A percentile compares a stretch with the other conserved stretches of the same genome.
These are phyloP conservation scores for Verticillium dahliae DNA, from an alignment of 2,329 filamentous ascomycete genomes.

Conservation along the genomic window DNA sequence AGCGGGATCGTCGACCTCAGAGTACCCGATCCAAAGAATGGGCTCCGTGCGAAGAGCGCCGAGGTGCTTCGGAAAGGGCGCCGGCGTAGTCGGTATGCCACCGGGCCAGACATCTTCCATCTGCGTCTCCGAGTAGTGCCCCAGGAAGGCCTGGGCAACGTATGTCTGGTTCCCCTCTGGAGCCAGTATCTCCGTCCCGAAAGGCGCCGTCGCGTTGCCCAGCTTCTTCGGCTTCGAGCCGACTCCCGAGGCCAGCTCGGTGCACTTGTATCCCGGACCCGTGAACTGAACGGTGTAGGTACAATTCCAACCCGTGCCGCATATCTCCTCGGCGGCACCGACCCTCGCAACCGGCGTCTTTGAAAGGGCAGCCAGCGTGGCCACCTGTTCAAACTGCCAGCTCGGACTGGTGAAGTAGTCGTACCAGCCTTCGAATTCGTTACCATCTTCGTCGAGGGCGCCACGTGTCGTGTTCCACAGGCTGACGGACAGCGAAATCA, in stretches of 20 bases:
- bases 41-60: conserved; percentile 27
- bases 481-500: conserved; percentile 20
- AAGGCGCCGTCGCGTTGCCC: conserved; percentile 16
- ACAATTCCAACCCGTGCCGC: conserved; percentile 26
- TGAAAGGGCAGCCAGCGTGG: conserved; percentile 18
- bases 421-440: conserved; percentile 16
- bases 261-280: conserved; percentile 28
- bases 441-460: neutral
- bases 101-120: conserved; percentile 14
- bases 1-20: conserved; percentile 16
- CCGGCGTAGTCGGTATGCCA: conserved; percentile 16
- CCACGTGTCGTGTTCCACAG: conserved; percentile 22
- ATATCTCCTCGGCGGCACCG: conserved; percentile 22
- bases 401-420: conserved; percentile 23
- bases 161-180: conserved; percentile 23
- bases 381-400: conserved; percentile 17
- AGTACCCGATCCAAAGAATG: conserved; percentile 27
- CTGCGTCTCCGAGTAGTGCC: conserved; percentile 20
- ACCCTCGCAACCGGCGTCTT: conserved; percentile 15
- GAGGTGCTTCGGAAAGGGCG: conserved; percentile 17
- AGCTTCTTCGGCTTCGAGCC: conserved; percentile 15
- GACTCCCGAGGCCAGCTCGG: conserved; percentile 19
- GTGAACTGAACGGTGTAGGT: conserved; percentile 24
- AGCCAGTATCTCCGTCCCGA: conserved; percentile 17
- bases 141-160: conserved; percentile 16